Base-by-base conservation (phyloP, 2,329 filamentous ascomycete genomes). In the Tetracladium maxilliforme region DNA sequence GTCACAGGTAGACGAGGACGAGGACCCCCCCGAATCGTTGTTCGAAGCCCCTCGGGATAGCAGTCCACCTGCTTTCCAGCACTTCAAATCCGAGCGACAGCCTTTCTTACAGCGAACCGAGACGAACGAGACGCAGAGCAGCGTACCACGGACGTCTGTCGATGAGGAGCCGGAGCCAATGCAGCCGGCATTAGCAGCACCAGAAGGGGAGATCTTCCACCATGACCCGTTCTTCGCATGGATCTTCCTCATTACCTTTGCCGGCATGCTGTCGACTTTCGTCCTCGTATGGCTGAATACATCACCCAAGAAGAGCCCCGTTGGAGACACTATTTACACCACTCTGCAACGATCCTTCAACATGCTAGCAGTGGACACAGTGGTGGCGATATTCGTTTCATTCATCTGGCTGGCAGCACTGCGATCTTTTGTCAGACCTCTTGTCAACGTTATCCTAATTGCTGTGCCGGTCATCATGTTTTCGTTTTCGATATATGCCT, bases 241-340 rank as follows among this genome's bases (percentile, higher is more conserved):
- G 52, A 62, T 94, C 21, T 98, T 86, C 47, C 55, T 92, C 23
- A 90, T 95, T 39, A 73, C 73, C 17, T 56, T 92, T 26, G 84
- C 81, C 22, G 78, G 77, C 19, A 67, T 95, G 43, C 69, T 95
- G 41, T 80, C 87, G 9, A 87, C 84, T 1, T 92, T 84, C 41
- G 73, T 93, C 34, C 63, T 98, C 10, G 78, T 93, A 14, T 92
- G 80, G 59, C 63, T 98, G 20, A 83, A 95, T 44, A 95, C 87
- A 3, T 71, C 79, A 11, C 58, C 74, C 1, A 61, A 62, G 27
- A 79, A 79, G 43, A 65, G 66, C 31, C 76, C 77, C 2, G 67
- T 92, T 29, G 87, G 86, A 10, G 90, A 98, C 48, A 94, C 87
- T 2, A 83, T 98, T 30, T 98, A 98, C 49, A 83, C 79, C 10